phyloP scores from a whole-genome alignment of 202 grass and related monocot genomes.

The Schoenoplectus triqueter region DNA sequence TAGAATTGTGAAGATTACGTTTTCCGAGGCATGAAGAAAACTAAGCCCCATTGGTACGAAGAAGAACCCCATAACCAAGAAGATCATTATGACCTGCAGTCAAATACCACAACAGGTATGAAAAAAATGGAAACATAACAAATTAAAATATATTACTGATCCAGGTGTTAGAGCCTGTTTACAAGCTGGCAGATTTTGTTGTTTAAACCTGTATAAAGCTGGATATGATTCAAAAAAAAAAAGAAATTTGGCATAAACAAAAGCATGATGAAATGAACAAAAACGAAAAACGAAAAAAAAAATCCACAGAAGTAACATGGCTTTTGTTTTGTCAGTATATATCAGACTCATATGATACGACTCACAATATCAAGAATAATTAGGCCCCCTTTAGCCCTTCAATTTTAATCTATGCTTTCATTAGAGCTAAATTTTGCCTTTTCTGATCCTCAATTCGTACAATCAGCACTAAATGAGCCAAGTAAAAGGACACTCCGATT shows the following conservation, averaged over 20 bases:
- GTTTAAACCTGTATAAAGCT: slow-evolving; percentile 85
- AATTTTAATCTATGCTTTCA: not conserved
- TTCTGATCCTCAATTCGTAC: slow-evolving; percentile 15
- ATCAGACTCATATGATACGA: slow-evolving; percentile 14
- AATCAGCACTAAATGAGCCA: not conserved
- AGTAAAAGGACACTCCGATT: not conserved
- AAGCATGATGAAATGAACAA: not conserved
- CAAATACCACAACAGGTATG: not conserved
- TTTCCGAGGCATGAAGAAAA: slow-evolving; percentile 78
- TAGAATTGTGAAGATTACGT: slow-evolving; percentile 48
- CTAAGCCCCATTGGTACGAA: slow-evolving; percentile 72
- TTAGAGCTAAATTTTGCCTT: not conserved
- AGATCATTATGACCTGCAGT: slow-evolving; percentile 73
- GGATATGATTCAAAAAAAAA: slow-evolving; percentile 41
- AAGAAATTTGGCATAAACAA: not conserved
- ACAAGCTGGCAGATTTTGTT: slow-evolving; percentile 91
- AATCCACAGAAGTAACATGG: not conserved
- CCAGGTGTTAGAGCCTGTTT: slow-evolving; percentile 77
- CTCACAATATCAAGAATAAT: not conserved
- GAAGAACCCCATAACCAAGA: slow-evolving; percentile 71
- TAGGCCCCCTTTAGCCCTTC: not conserved
- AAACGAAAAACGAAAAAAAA: not conserved
- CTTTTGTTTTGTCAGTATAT: not conserved
- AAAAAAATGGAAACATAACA: not conserved
- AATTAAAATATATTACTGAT: slow-evolving; percentile 57